Evolutionary conservation across 176 grass and related monocot genomes (phyloP), one percentile per base, ranked within the genome.

Genomic region (Areca catechu): DNA sequence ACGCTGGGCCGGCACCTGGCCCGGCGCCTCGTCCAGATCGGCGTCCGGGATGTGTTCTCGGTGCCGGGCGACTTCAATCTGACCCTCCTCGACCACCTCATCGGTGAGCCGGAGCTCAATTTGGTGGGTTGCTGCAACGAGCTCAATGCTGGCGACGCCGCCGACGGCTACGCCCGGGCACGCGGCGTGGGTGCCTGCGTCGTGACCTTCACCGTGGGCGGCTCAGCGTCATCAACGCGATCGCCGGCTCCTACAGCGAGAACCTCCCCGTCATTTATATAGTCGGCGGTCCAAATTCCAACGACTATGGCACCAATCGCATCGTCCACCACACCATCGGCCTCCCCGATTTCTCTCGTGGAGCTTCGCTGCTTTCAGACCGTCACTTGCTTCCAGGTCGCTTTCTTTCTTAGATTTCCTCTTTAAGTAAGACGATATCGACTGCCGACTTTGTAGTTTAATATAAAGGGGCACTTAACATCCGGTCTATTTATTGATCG

Each of bases 241-340:
- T 64, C 43, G 61, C 61, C 47, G 61, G 61, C 2, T 64, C 61
- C 61, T 64, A 64, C 61, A 64, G 61, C 61, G 61, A 64, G 61
- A 64, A 64, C 20, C 61, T 64, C 20, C 61, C 61, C 43, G 25
- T 64, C 61, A 50, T 64, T 21, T 64, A 48, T 47, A 50, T 64
- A 19, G 61, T 64, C 47, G 47, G 61, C 47, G 61, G 61, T 5
- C 61, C 61, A 47, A 64, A 64, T 19, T 51, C 61, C 61, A 64
- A 64, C 61, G 61, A 64, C 20, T 64, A 64, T 47, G 61, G 61
- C 47, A 64, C 61, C 61, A 64, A 64, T 30, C 61, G 61, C 61
- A 64, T 64, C 61, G 47, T 64, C 47, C 61, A 64, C 47, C 61
- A 64, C 61, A 64, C 61, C 61, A 64, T 64, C 61, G 61, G 61